Conservation (phyloP, 116 monocot genomes). For the Iris pallida region DNA sequence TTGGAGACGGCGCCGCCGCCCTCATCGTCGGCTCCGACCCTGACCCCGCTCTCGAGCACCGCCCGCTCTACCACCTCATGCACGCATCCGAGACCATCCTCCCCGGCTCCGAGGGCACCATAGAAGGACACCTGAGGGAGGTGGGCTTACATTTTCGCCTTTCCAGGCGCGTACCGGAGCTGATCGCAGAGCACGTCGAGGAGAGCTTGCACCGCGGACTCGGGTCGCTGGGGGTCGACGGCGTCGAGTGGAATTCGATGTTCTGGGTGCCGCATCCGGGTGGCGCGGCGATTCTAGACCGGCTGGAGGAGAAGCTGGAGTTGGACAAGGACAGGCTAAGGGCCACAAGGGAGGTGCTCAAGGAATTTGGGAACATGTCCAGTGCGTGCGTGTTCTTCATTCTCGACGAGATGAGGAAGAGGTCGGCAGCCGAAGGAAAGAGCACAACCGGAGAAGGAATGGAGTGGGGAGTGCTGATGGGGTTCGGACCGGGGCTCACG, state of each 20-base stretch:
- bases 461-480: conserved; percentile 13
- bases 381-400: conserved; percentile 12
- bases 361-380: conserved; percentile 12
- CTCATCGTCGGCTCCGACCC: conserved; percentile 9
- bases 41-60: background rate
- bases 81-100: conserved; percentile 3
- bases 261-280: conserved; percentile 16
- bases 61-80: background rate
- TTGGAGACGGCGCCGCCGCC: conserved; percentile 12
- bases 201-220: conserved; percentile 7
- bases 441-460: conserved; percentile 10
- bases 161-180: background rate
- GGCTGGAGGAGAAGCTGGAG: conserved; percentile 3
- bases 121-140: conserved; percentile 10
- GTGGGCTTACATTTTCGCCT: background rate
- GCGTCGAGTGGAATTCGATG: conserved; percentile 10
- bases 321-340: conserved; percentile 1
- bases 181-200: conserved; percentile 1
- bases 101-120: conserved; percentile 11
- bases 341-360: conserved; percentile 5
- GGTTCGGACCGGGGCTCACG: conserved; percentile 11
- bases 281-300: conserved; percentile 12
- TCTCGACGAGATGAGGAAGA: conserved; percentile 12
- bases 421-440: background rate
- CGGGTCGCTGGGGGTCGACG: background rate